Evolutionary conservation across 1,284 basidiomycete genomes (phyloP), one percentile per base, ranked within the genome.

Genomic region (Golubevia pallescens): DNA sequence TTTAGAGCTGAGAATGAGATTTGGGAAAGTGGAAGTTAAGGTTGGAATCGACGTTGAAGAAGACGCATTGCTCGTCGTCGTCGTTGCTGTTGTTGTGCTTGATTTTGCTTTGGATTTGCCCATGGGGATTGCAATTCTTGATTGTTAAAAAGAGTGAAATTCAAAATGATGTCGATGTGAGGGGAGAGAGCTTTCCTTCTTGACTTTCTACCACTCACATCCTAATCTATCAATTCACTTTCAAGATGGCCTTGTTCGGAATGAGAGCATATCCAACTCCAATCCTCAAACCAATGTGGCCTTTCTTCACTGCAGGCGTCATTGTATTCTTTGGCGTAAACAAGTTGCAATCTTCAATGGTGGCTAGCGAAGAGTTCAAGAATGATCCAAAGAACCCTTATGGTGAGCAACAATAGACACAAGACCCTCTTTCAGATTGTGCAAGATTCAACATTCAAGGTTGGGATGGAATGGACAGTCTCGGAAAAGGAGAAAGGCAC

Each of bases 381-480:
- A 81, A 82, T 69, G 78, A 84, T 71, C 80, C 81, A 19, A 78
- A 77, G 63, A 84, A 84, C 77, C 81, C 81, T 38, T 84, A 84
- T 68, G 78, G 80, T 81, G 57, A 59, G 69, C n/a, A n/a, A n/a
- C n/a, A n/a, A n/a, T n/a, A n/a, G n/a, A n/a, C n/a, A n/a, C n/a
- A n/a, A n/a, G n/a, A n/a, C n/a, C n/a, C n/a, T n/a, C n/a, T n/a
- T n/a, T n/a, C n/a, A n/a, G n/a, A n/a, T n/a, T n/a, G n/a, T n/a
- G n/a, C n/a, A n/a, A n/a, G n/a, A n/a, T n/a, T n/a, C n/a, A n/a
- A n/a, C n/a, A n/a, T n/a, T n/a, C n/a, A n/a, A n/a, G n/a, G n/a
- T n/a, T n/a, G n/a, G n/a, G n/a, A n/a, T n/a, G n/a, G n/a, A n/a
- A n/a, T n/a, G n/a, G n/a, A n/a, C n/a, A n/a, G n/a, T n/a, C n/a